phyloP scores from a whole-genome alignment of 352 stramenopile genomes.

The Aphanomyces invadans region DNA sequence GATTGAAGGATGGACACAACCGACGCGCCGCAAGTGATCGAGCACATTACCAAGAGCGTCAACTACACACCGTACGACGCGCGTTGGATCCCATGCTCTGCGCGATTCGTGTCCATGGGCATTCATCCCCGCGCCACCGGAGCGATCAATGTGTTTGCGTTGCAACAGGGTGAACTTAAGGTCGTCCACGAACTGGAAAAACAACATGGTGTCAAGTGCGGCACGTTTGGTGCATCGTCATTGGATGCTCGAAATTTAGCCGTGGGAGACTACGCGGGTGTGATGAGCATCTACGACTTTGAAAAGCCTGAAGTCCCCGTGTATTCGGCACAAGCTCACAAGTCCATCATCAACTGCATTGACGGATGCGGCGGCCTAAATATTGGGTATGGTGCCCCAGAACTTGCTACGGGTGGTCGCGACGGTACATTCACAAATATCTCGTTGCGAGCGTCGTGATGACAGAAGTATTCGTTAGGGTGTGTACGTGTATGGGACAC shows the following conservation, averaged over 20 bases:
- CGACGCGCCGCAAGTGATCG: constrained; percentile 94
- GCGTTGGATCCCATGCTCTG: constrained; percentile 92
- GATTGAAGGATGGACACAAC: constrained; percentile 85
- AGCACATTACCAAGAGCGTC: constrained; percentile 90
- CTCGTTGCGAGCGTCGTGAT: too few species aligned
- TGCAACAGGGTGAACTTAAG: constrained; percentile 83
- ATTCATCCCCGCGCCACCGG: constrained; percentile 91
- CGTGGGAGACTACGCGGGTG: constrained; percentile 64
- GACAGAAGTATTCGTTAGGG: too few species aligned
- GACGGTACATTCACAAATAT: constrained; percentile 49
- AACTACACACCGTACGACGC: constrained; percentile 93
- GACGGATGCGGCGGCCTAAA: constrained; percentile 90
- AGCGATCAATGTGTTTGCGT: constrained; percentile 84
- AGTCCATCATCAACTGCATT: constrained; percentile 91
- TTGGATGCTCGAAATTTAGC: constrained; percentile 85
- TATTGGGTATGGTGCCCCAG: constrained; percentile 84
- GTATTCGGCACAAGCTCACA: constrained; percentile 88
- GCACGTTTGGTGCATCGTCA: constrained; percentile 91
- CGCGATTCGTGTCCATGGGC: constrained; percentile 88
- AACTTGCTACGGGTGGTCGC: constrained; percentile 90
- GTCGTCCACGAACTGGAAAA: constrained; percentile 67
- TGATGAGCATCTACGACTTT: constrained; percentile 81
- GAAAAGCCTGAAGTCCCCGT: constrained; percentile 69
- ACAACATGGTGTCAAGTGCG: constrained; percentile 91
- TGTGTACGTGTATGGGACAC: constrained; percentile 95